Conservation (phyloP, 2,329 filamentous ascomycete genomes). For the Xylariaceae sp. region DNA sequence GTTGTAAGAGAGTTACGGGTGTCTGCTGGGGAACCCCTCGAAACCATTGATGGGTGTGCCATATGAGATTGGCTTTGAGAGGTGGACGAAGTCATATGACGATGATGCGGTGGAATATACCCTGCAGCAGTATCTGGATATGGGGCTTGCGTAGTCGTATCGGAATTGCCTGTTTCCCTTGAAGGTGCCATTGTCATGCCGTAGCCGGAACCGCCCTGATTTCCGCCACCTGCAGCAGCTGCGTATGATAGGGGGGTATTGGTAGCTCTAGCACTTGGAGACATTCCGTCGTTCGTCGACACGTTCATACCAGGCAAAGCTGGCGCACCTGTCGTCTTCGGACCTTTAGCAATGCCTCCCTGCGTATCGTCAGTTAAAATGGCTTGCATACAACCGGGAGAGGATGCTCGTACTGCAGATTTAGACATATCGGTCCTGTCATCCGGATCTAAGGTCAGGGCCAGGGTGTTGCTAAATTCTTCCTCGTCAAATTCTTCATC, state of each 20-base stretch:
- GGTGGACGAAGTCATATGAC: not conserved
- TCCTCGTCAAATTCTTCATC: not conserved
- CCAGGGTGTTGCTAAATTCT: not conserved
- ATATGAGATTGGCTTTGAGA: not conserved
- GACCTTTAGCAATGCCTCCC: not conserved
- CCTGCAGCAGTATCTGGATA: not conserved
- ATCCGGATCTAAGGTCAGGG: not conserved
- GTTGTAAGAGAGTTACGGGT: not conserved
- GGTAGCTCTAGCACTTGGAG: not conserved
- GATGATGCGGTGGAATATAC: not conserved
- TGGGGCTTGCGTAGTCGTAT: not conserved
- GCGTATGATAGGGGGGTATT: not conserved
- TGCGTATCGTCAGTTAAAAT: not conserved
- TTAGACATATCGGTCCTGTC: not conserved
- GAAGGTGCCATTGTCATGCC: too few species aligned
- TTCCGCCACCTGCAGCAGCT: not conserved
- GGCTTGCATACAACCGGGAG: not conserved
- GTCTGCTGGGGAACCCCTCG: not conserved
- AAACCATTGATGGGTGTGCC: not conserved
- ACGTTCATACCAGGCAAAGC: not conserved
- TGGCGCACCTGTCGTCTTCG: not conserved
- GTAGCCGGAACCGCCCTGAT: not conserved
- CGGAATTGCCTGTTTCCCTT: too few species aligned
- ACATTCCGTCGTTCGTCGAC: not conserved
- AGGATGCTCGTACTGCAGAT: not conserved